These are phyloP conservation scores for Malassezia sympodialis DNA, from an alignment of 1,284 basidiomycete species.

Conservation along the genomic window DNA sequence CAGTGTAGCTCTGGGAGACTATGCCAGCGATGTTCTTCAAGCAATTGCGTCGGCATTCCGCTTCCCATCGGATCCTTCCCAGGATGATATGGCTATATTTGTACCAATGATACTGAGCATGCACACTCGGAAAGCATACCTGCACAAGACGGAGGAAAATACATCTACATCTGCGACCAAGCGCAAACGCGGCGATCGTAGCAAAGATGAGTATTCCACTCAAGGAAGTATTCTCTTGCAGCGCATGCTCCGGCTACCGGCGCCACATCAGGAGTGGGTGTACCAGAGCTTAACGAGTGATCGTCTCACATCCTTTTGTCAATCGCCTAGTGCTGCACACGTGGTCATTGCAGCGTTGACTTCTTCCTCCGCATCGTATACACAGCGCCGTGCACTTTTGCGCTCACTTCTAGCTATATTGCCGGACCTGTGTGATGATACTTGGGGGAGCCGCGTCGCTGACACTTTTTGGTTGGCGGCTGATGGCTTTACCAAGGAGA, in stretches of 20 bases:
- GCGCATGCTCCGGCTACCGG: conserved; percentile 22
- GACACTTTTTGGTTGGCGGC: conserved; percentile 32
- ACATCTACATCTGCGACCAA: conserved; percentile 2
- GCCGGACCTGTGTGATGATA: conserved; percentile 25
- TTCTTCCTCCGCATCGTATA: conserved; percentile 23
- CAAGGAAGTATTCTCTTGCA: conserved; percentile 42
- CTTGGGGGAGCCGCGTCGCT: conserved; percentile 40
- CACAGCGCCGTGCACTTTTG: conserved; percentile 24
- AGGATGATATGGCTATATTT: conserved; percentile 9
- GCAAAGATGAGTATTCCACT: conserved; percentile 19
- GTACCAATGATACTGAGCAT: conserved; percentile 16
- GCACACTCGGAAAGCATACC: conserved; percentile 14
- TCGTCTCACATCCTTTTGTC: conserved; percentile 23
- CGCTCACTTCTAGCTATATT: conserved; percentile 19
- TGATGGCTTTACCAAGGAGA: conserved; percentile 34
- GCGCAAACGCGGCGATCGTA: conserved; percentile 14
- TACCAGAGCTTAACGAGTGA: conserved; percentile 19
- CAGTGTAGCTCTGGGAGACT: not conserved
- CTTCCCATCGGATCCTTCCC: conserved; percentile 1
- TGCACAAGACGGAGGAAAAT: not conserved
- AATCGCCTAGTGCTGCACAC: conserved; percentile 21
- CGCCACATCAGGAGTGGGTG: conserved; percentile 17
- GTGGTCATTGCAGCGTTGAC: conserved; percentile 20
- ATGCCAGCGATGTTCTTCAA: not conserved
- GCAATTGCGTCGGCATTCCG: conserved; percentile 10